Evolutionary conservation across 2,329 filamentous ascomycete species (phyloP).

Genomic region (Paramyrothecium roridum): DNA sequence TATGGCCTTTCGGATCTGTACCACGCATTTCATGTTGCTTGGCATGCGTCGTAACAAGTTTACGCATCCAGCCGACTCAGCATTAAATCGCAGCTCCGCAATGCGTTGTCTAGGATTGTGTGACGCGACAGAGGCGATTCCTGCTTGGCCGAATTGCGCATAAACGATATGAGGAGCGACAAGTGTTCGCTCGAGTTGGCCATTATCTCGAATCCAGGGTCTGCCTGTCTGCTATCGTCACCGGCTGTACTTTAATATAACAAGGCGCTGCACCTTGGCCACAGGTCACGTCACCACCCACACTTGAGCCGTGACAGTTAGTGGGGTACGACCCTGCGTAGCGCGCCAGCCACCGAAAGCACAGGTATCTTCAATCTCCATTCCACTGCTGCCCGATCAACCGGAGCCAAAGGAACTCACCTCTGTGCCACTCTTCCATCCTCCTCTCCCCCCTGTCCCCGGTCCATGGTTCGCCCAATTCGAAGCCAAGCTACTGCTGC

Average conservation of each 20-base stretch:
- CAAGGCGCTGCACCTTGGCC: too few species aligned
- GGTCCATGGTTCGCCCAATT: background rate
- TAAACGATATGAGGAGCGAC: too few species aligned
- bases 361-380: background rate
- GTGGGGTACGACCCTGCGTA: background rate
- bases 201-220: too few species aligned
- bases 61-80: too few species aligned
- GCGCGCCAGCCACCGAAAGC: background rate
- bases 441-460: background rate
- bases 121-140: too few species aligned
- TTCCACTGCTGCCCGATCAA: background rate
- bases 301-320: background rate
- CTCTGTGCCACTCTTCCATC: background rate
- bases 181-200: too few species aligned
- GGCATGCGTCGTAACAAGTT: background rate
- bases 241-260: too few species aligned
- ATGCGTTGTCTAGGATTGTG: too few species aligned
- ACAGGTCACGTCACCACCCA: background rate
- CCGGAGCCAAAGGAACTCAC: background rate
- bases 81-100: too few species aligned
- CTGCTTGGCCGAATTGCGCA: too few species aligned
- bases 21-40: background rate
- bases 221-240: too few species aligned
- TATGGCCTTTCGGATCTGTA: background rate
- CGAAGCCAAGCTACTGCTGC: background rate